phyloP scores from a whole-genome alignment of 73 alveolate genomes.

The Stentor roeselii region DNA sequence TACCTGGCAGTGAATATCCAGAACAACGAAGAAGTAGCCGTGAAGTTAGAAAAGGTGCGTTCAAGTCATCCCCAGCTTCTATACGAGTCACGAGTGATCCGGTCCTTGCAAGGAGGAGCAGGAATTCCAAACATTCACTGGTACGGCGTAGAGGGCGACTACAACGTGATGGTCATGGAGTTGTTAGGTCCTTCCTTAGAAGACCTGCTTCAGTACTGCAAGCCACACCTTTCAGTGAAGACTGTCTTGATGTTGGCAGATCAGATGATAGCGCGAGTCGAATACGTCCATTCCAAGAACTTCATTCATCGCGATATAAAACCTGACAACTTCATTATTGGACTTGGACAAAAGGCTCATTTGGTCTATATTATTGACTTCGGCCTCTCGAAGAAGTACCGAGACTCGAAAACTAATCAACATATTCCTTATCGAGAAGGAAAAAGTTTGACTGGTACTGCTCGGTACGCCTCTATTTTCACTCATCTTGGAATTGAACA shows the following conservation, averaged over 20 bases:
- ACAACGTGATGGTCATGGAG: slow-evolving; percentile 77
- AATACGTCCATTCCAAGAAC: slow-evolving; percentile 82
- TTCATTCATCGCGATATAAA: slow-evolving; percentile 93
- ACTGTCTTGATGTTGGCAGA: too few species aligned
- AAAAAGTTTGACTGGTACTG: slow-evolving; percentile 68
- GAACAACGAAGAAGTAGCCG: slow-evolving; percentile 66
- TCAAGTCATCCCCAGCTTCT: slow-evolving; percentile 43
- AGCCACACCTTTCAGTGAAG: slow-evolving; percentile 73
- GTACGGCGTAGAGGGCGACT: slow-evolving; percentile 70
- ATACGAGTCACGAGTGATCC: slow-evolving; percentile 40
- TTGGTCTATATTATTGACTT: too few species aligned
- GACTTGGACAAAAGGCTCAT: slow-evolving; percentile 63
- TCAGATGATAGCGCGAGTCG: slow-evolving; percentile 77
- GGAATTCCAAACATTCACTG: slow-evolving; percentile 71
- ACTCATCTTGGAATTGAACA: too few species aligned
- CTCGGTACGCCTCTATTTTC: slow-evolving; percentile 64
- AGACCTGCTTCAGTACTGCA: slow-evolving; percentile 67
- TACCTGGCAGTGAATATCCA: slow-evolving; percentile 72
- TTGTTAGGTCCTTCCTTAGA: slow-evolving; percentile 87
- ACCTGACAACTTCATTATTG: slow-evolving; percentile 80
- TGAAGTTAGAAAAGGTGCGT: slow-evolving; percentile 59
- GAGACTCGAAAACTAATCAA: slow-evolving; percentile 50
- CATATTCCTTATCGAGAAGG: too few species aligned
- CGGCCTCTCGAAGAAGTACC: slow-evolving; percentile 79
- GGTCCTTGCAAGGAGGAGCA: slow-evolving; percentile 61